A percentile compares a stretch with the other conserved stretches of the same genome.
Evolutionary conservation across 352 stramenopile species (phyloP).

Genomic region (Elongisporangium prolatum): DNA sequence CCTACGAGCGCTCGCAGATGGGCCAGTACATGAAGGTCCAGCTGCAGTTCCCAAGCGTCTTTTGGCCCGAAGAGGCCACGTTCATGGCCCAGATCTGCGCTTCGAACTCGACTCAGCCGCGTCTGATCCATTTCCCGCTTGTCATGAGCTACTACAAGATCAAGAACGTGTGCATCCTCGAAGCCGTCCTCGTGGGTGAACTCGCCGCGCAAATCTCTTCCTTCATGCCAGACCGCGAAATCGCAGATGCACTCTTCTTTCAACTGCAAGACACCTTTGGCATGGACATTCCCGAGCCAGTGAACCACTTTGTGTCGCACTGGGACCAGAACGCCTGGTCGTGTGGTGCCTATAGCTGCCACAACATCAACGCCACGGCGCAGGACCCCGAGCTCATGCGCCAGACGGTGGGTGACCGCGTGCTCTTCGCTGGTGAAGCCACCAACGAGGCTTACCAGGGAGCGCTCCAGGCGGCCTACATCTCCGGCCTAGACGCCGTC

Average conservation of each 20-base stretch:
- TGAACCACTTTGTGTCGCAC: slow-evolving; percentile 46
- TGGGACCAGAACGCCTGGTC: slow-evolving; percentile 62
- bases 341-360: slow-evolving; percentile 54
- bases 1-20: slow-evolving; percentile 50
- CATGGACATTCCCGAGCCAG: slow-evolving; percentile 22
- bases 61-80: slow-evolving; percentile 44
- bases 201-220: slow-evolving; percentile 33
- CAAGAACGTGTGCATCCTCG: slow-evolving; percentile 48
- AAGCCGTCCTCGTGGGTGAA: slow-evolving; percentile 46
- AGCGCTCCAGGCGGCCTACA: slow-evolving; percentile 55
- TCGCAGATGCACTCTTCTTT: slow-evolving; percentile 35
- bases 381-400: slow-evolving; percentile 51
- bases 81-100: slow-evolving; percentile 37
- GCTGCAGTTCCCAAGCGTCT: slow-evolving; percentile 53
- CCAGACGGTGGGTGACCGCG: slow-evolving; percentile 23
- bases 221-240: slow-evolving; percentile 31
- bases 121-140: slow-evolving; percentile 42
- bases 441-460: slow-evolving; percentile 68
- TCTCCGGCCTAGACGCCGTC: slow-evolving; percentile 37
- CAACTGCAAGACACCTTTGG: slow-evolving; percentile 48
- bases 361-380: slow-evolving; percentile 54
- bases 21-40: slow-evolving; percentile 79
- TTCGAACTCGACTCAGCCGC: slow-evolving; percentile 6
- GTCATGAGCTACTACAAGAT: slow-evolving; percentile 56
- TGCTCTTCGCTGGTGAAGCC: slow-evolving; percentile 68